Percentiles rank a stretch among this genome's conserved stretches.
Evolutionary conservation across 176 grass and related monocot genomes (phyloP).

Genomic region (Tillandsia leiboldiana): DNA sequence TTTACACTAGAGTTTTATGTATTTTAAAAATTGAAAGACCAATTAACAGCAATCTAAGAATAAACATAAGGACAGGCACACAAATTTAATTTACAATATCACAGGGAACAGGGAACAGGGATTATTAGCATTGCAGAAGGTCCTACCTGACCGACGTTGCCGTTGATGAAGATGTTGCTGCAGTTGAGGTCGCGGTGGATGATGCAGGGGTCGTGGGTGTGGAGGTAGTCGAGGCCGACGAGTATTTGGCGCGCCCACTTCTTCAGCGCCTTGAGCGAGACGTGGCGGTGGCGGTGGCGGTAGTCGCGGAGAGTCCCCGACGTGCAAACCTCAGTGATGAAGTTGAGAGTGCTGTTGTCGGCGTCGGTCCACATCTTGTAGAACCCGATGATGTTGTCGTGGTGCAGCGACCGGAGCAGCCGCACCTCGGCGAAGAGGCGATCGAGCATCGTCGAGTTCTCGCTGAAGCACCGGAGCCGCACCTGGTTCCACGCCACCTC

Average conservation of each 20-base stretch:
- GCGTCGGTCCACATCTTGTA: slow-evolving; percentile 71
- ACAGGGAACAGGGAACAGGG: too few relatives aligned
- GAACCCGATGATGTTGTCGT: slow-evolving; percentile 76
- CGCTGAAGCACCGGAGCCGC: slow-evolving; percentile 34
- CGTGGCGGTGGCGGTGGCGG: slow-evolving; percentile 62
- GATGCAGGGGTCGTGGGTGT: slow-evolving; percentile 84
- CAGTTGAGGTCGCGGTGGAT: slow-evolving; percentile 98
- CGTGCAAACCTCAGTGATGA: slow-evolving; percentile 95
- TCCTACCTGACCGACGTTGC: slow-evolving; percentile 84
- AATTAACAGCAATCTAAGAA: too few relatives aligned
- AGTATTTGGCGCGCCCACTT: slow-evolving; percentile 90
- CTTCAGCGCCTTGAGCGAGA: slow-evolving; percentile 87
- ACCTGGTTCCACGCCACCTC: slow-evolving; percentile 98
- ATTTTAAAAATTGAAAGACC: too few relatives aligned
- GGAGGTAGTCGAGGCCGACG: slow-evolving; percentile 68
- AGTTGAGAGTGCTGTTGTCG: slow-evolving; percentile 64
- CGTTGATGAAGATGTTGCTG: slow-evolving; percentile 98
- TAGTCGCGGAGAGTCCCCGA: slow-evolving; percentile 81
- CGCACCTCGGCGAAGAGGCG: slow-evolving; percentile 75
- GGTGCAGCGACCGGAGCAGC: slow-evolving; percentile 63
- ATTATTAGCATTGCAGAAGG: background rate
- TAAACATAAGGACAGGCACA: slow-evolving; percentile 8
- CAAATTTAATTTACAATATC: background rate
- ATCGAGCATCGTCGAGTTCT: slow-evolving; percentile 51
- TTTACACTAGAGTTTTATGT: too few relatives aligned